Base-by-base conservation (phyloP, 202 grass and related monocot species). In the Schoenoplectus tabernaemontani region DNA sequence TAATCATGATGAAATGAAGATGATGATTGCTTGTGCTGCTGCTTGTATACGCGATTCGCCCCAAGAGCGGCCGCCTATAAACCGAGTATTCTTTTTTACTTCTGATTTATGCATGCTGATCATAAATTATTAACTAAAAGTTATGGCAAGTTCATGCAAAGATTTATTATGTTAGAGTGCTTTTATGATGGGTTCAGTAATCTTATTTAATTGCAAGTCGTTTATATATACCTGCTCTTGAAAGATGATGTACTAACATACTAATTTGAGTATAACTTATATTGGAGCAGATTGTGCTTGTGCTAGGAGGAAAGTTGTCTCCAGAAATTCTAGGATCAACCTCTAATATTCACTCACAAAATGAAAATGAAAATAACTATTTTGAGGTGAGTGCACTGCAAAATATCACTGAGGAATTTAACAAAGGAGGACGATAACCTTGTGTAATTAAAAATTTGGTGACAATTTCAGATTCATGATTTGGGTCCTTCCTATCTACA, bases 1-100 rank as follows among this genome's bases (percentile, higher is more conserved):
- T 63, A 87, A 85, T 70, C 64, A 64, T 15, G 88, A 87, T 41
- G 91, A 98, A 80, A 92, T 98, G 95, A 87, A 42, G 42, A 87
- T 87, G 58, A 91, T 98, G 95, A 85, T 95, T 77, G 85, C 86
- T 23, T 95, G 91, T 30, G 90, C 88, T 57, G 87, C 89, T 63
- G 86, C 90, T 15, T 92, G 88, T 38, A 85, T 98, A 15, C 88
- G 89, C 3, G 86, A 92, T 71, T 91, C 78, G 34, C 81, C 78
- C n/a, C 41, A 82, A 17, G 76, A 85, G 33, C 86, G 91, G 0
- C 90, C 96, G 77, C 80, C 86, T 12, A 98, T 98, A 71, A 90
- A 88, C 74, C 87, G 90, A 85, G 95, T 92, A 87, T 59, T 77
- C 16, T 37, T 24, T 24, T 78, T 23, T 24, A 6, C 34, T n/a